These are phyloP conservation scores for Yamadazyma atlantica DNA, from an alignment of 1,139 yeast genomes.

Conservation along the genomic window DNA sequence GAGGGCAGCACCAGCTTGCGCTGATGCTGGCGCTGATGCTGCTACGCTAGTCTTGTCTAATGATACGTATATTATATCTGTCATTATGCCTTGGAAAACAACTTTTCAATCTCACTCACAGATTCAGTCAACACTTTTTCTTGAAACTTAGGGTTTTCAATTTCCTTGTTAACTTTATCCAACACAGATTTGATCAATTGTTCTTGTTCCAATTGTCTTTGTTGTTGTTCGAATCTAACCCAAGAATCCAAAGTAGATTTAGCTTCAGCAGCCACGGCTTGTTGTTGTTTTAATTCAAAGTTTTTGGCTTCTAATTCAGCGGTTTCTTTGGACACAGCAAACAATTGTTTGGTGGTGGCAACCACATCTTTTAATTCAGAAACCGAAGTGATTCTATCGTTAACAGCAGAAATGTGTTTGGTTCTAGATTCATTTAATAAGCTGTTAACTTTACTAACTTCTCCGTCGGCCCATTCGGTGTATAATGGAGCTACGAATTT, in stretches of 20 bases:
- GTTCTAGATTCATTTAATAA: constrained; percentile 85
- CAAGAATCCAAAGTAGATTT: constrained; percentile 95
- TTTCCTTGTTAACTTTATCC: constrained; percentile 83
- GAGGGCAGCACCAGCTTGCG: no score
- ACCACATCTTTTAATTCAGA: constrained; percentile 90
- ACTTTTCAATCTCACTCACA: constrained; percentile 85
- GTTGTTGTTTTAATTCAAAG: constrained; percentile 88
- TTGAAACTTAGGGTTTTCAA: constrained; percentile 89
- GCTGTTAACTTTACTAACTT: constrained; percentile 79
- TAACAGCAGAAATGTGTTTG: constrained; percentile 89
- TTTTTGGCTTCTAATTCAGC: constrained; percentile 90
- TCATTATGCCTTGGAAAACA: constrained; percentile 55
- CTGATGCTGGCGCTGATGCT: no score
- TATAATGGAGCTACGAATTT: constrained; percentile 93
- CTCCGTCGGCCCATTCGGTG: constrained; percentile 92
- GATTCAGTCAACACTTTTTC: constrained; percentile 89
- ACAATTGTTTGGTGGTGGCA: constrained; percentile 84
- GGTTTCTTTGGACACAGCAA: constrained; percentile 94
- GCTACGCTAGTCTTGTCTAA: no score
- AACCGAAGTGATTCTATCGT: constrained; percentile 86
- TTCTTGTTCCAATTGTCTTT: constrained; percentile 94
- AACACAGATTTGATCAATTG: constrained; percentile 86
- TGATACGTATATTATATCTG: no score
- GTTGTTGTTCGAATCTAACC: constrained; percentile 98
- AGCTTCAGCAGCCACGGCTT: constrained; percentile 86